Evolutionary conservation across 768 basidiomycete genomes (phyloP), one percentile per base, ranked within the genome.

Genomic region (Xerocomellus dryophilus): DNA sequence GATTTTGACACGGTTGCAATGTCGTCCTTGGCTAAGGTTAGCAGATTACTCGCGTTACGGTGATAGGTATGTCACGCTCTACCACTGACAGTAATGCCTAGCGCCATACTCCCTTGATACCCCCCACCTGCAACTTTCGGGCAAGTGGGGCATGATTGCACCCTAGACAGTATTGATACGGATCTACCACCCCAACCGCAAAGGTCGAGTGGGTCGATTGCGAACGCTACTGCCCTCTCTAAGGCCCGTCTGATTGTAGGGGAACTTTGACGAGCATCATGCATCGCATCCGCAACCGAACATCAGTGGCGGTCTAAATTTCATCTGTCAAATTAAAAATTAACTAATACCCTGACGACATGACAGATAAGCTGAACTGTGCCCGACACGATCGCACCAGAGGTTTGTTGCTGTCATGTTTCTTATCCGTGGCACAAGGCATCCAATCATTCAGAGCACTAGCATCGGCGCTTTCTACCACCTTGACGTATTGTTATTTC

Each of bases 11-110:
- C 45, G 53, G 29, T 21, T 31, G 38, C 41, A 27, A 40, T 8
- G 50, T 27, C 21, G 10, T 14, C 45, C 39, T 46, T 52, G 41
- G 35, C 27, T 34, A 42, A 52, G 53, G 54, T 66, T 61, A 58
- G 47, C 61, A 53, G 50, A 46, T 56, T 25, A 55, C 7, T 20
- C 10, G n/a, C 8, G 41, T 20, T 29, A 20, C 34, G 27, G n/a
- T 25, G 40, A 27, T 14, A 17, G 46, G 39, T 18, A 20, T 43
- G 32, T 51, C 44, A 45, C 17, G 29, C 36, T 62, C 53, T 55
- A 41, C 47, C 11, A n/a, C n/a, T n/a, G n/a, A n/a, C n/a, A 20
- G 57, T 41, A 48, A 58, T 29, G n/a, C 18, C 4, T 21, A 41
- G 14, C 43, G 23, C 36, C 31, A 32, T 31, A 34, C 56, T 29